These are phyloP conservation scores for Neonectria magnoliae DNA, from an alignment of 2,329 filamentous ascomycete genomes.

Conservation along the genomic window DNA sequence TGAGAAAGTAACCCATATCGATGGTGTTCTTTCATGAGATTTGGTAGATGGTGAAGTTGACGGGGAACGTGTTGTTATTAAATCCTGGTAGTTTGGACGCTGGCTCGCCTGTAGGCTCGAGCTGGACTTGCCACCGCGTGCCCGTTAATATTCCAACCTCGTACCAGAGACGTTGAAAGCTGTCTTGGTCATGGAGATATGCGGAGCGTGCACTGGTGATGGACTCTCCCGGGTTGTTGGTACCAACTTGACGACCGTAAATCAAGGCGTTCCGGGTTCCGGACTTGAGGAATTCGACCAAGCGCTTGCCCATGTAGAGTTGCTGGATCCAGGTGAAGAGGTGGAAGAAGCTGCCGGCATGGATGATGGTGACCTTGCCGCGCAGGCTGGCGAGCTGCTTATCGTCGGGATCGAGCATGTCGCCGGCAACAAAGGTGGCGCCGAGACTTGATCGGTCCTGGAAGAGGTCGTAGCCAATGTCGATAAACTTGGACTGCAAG, in stretches of 20 bases:
- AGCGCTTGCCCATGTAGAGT: constrained; percentile 54
- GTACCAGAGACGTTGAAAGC: constrained; percentile 64
- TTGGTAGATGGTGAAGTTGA: constrained; percentile 51
- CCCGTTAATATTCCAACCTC: constrained; percentile 60
- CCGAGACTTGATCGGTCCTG: constrained; percentile 61
- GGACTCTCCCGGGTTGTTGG: constrained; percentile 38
- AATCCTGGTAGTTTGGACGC: constrained; percentile 39
- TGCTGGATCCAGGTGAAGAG: constrained; percentile 60
- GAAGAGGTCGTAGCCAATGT: constrained; percentile 72
- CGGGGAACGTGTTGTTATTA: constrained; percentile 40
- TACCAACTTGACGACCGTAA: constrained; percentile 62
- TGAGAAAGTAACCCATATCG: not conserved
- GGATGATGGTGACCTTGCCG: constrained; percentile 58
- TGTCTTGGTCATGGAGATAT: constrained; percentile 60
- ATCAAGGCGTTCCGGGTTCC: constrained; percentile 58
- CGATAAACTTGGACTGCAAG: constrained; percentile 60
- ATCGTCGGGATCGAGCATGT: constrained; percentile 58
- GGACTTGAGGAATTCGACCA: constrained; percentile 57
- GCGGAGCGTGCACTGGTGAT: constrained; percentile 40
- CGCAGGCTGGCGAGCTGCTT: constrained; percentile 47
- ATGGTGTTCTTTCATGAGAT: constrained; percentile 39
- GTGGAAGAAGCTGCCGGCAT: constrained; percentile 61
- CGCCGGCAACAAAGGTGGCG: constrained; percentile 60
- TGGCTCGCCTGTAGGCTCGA: constrained; percentile 46
- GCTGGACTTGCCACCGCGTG: constrained; percentile 60